A percentile compares a stretch with the other conserved stretches of the same genome.
These are phyloP conservation scores for Dipteronia dyeriana DNA, from an alignment of 345 rosid species.

Conservation along the genomic window DNA sequence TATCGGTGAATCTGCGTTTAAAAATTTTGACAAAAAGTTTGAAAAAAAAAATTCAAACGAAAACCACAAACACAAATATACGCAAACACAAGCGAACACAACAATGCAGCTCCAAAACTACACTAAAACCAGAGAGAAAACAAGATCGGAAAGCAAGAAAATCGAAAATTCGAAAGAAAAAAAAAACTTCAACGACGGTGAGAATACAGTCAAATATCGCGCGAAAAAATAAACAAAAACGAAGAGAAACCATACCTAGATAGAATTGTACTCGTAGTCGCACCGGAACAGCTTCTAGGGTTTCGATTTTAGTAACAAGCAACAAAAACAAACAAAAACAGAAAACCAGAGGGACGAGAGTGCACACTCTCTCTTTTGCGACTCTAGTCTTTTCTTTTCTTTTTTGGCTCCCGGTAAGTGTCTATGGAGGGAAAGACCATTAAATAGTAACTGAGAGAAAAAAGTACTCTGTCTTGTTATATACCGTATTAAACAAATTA, in stretches of 20 bases:
- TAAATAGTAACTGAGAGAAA: not conserved
- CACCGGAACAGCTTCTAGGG: not conserved
- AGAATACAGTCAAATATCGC: not conserved
- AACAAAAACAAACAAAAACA: not conserved
- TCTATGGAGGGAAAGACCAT: conserved; percentile 17
- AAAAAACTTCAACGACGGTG: not conserved
- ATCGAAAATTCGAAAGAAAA: not conserved
- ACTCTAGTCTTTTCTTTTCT: not conserved
- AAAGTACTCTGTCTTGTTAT: not conserved
- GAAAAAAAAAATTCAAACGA: too few relatives aligned
- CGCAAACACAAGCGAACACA: not conserved
- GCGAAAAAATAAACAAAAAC: not conserved
- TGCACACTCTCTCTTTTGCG: not conserved
- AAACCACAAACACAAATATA: not conserved
- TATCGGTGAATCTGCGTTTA: not conserved
- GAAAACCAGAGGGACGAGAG: not conserved
- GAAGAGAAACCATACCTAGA: conserved; percentile 7
- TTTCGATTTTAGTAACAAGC: not conserved
- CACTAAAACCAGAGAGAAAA: not conserved
- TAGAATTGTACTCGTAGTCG: not conserved
- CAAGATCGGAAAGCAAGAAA: not conserved
- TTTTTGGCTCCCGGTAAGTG: not conserved
- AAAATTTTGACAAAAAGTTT: too few relatives aligned
- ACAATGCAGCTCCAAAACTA: not conserved
- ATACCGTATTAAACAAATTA: not conserved